These are phyloP conservation scores for Aristolochia fimbriata DNA, from an alignment of 164 flowering plant species.

Conservation along the genomic window DNA sequence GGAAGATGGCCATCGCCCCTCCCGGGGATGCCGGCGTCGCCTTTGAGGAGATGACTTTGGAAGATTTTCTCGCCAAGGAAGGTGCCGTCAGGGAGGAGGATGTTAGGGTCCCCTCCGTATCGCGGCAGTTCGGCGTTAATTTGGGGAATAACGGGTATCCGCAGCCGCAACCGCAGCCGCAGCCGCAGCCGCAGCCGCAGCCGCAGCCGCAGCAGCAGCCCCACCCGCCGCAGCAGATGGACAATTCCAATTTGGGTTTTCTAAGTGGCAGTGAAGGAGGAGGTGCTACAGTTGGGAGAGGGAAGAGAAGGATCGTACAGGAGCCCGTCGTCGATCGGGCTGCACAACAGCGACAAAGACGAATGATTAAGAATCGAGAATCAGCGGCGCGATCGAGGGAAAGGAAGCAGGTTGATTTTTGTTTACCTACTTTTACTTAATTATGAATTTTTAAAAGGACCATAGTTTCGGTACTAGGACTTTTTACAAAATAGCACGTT, in stretches of 20 bases:
- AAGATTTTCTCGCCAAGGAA: constrained; percentile 55
- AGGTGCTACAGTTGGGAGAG: constrained; percentile 20
- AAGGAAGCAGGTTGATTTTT: constrained; percentile 48
- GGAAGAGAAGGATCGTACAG: constrained; percentile 26
- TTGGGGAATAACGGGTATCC: constrained; percentile 23
- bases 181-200: too few species aligned
- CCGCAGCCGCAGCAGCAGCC: too few species aligned
- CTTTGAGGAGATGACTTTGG: constrained; percentile 53
- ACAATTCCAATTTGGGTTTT: constrained; percentile 29
- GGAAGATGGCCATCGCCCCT: constrained; percentile 2
- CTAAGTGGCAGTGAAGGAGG: constrained; percentile 34
- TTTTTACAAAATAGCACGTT: too few species aligned
- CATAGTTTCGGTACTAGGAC: too few species aligned
- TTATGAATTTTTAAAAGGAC: not conserved
- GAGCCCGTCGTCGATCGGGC: constrained; percentile 51
- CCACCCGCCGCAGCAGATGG: constrained; percentile 17
- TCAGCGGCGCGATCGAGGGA: constrained; percentile 76
- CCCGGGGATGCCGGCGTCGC: constrained; percentile 15
- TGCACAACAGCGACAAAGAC: constrained; percentile 60
- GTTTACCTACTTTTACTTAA: not conserved
- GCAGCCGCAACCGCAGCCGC: constrained; percentile 17
- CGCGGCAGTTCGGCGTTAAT: constrained; percentile 19
- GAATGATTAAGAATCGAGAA: constrained; percentile 81
- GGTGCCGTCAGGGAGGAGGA: constrained; percentile 38
- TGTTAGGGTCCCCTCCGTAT: constrained; percentile 19